Conservation (phyloP, 139 green algal genomes). For the Mychonastes homosphaera region DNA sequence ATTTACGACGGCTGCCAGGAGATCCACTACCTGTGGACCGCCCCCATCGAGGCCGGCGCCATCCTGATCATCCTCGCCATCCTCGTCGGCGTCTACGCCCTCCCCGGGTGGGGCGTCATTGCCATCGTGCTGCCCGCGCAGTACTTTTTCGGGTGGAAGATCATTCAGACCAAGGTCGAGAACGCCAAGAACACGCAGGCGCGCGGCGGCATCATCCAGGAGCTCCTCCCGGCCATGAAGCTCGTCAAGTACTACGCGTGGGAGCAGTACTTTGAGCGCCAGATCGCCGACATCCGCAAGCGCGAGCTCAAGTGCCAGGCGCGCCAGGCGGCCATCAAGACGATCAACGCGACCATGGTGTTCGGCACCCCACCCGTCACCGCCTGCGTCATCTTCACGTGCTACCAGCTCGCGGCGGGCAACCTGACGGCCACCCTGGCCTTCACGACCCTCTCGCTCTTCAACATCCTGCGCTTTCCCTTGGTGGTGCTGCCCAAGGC, state of each 20-base stretch:
- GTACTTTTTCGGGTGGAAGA: slow-evolving; percentile 53
- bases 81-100: slow-evolving; percentile 31
- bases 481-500: slow-evolving; percentile 67
- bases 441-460: slow-evolving; percentile 65
- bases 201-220: slow-evolving; percentile 35
- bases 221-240: slow-evolving; percentile 60
- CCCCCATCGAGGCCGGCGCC: slow-evolving; percentile 40
- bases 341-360: slow-evolving; percentile 45
- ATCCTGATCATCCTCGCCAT: slow-evolving; percentile 44
- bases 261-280: not conserved
- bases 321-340: slow-evolving; percentile 43
- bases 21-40: slow-evolving; percentile 56
- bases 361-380: slow-evolving; percentile 39
- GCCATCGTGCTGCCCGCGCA: slow-evolving; percentile 27
- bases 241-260: slow-evolving; percentile 62
- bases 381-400: slow-evolving; percentile 39
- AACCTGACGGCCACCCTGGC: slow-evolving; percentile 28
- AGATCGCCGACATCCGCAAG: slow-evolving; percentile 20
- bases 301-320: slow-evolving; percentile 25
- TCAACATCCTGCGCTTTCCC: slow-evolving; percentile 71
- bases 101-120: slow-evolving; percentile 21
- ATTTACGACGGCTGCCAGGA: slow-evolving; percentile 45
- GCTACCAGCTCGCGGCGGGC: slow-evolving; percentile 35
- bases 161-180: slow-evolving; percentile 47
- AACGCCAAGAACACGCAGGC: slow-evolving; percentile 24